Evolutionary conservation across 73 alveolate genomes (phyloP).

Genomic region (Paramecium caudatum): DNA sequence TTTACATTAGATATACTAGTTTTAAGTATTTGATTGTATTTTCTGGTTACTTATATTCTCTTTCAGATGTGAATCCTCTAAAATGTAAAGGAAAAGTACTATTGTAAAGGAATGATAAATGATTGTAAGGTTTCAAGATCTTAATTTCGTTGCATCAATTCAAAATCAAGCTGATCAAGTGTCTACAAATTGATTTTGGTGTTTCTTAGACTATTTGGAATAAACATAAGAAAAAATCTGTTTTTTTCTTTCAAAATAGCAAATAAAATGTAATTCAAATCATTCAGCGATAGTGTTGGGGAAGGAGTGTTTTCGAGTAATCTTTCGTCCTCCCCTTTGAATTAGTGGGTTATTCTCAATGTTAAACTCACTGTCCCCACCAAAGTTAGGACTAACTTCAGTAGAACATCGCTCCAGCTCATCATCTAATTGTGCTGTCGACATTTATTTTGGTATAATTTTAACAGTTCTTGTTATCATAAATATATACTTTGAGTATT

Average conservation of each 20-base stretch:
- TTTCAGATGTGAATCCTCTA: slow-evolving; percentile 40
- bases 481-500: neutral
- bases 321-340: too few relatives aligned
- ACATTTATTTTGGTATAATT: too few relatives aligned
- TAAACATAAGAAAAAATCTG: slow-evolving; percentile 11
- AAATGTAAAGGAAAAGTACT: neutral
- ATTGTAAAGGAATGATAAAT: slow-evolving; percentile 30
- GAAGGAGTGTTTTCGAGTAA: too few relatives aligned
- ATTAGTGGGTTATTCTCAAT: too few relatives aligned
- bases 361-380: too few relatives aligned
- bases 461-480: too few relatives aligned
- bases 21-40: slow-evolving; percentile 5
- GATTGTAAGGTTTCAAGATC: slow-evolving; percentile 59
- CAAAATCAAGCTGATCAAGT: neutral
- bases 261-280: too few relatives aligned
- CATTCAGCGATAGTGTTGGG: too few relatives aligned
- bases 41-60: slow-evolving; percentile 4
- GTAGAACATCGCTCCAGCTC: too few relatives aligned
- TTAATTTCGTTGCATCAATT: neutral
- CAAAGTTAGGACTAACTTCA: too few relatives aligned
- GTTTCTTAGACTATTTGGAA: slow-evolving; percentile 4
- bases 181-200: slow-evolving; percentile 40
- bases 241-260: too few relatives aligned
- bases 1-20: neutral
- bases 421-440: too few relatives aligned